These are phyloP conservation scores for Pythium rhizo-oryzae DNA, from an alignment of 352 stramenopile species.

Conservation along the genomic window DNA sequence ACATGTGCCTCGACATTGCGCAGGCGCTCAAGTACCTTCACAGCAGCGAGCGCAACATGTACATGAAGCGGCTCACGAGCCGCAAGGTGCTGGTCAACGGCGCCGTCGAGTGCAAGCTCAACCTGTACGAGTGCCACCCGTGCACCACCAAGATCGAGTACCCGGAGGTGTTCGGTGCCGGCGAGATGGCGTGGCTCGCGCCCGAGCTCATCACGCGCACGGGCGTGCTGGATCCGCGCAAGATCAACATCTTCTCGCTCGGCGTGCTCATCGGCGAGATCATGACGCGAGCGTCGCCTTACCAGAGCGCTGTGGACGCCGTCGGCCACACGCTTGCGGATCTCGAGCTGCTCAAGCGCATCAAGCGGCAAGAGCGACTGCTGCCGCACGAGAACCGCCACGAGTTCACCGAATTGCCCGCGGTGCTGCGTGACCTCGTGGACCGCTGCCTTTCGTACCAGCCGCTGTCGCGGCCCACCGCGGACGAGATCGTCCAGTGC, in stretches of 20 bases:
- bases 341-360: conserved; percentile 23
- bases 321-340: conserved; percentile 28
- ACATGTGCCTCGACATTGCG: conserved; percentile 74
- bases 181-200: conserved; percentile 27
- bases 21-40: conserved; percentile 67
- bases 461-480: conserved; percentile 23
- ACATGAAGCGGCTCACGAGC: conserved; percentile 27
- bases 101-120: conserved; percentile 33
- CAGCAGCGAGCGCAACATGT: conserved; percentile 28
- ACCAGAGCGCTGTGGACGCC: conserved; percentile 28
- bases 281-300: conserved; percentile 30
- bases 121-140: conserved; percentile 31
- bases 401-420: conserved; percentile 26
- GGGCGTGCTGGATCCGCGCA: conserved; percentile 22
- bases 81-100: conserved; percentile 36
- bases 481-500: conserved; percentile 24
- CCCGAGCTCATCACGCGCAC: conserved; percentile 31
- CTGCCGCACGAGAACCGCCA: conserved; percentile 30
- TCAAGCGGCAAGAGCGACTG: conserved; percentile 24
- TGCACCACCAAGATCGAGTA: conserved; percentile 12
- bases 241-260: conserved; percentile 37
- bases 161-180: conserved; percentile 26
- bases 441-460: conserved; percentile 30
- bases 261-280: conserved; percentile 38
- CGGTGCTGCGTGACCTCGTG: conserved; percentile 25